Evolutionary conservation across 2,329 filamentous ascomycete species (phyloP), one percentile per base, ranked within the genome.

Genomic region (Fusarium robinianum): DNA sequence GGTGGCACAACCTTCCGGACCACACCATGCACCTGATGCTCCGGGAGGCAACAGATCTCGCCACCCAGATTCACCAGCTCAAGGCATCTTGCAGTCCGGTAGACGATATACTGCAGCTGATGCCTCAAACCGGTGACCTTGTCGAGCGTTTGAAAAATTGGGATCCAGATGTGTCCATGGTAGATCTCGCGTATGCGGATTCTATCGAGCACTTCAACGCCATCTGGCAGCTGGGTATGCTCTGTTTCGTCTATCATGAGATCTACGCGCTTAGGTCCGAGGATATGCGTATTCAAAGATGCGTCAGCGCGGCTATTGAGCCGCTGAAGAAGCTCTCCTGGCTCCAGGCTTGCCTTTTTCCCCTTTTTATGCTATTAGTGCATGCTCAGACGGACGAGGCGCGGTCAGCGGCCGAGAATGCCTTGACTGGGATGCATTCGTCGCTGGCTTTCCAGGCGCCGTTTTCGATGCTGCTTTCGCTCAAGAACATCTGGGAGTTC

Each of bases 241-340:
- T 43, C 6, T 43, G 41, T 16, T 43, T 18, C 32, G 21, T 43
- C 12, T 37, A 43, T 8, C 25, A 31, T 9, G 41, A 43, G 5
- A 36, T 43, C n/a, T 43, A 32, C 10, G 7, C 8, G 5, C 33
- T 43, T 3, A 9, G 5, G 5, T 37, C 41, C 2, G 14, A 19
- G 4, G 41, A 43, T n/a, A 8, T 4, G 5, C 10, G 32, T 6
- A 31, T 43, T 4, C 41, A 43, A 11, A 6, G 8, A 12, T 43
- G 41, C 9, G 25, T 43, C 7, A 26, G 24, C 4, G 9, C 24
- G 2, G n/a, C 25, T 8, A n/a, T 31, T 6, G 11, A 21, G n/a
- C 10, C 41, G 5, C 6, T 43, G 5, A 12, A 17, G 8, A 31
- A 23, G 10, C 26, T 43, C 3, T 30, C 18, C 2, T 43, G 40